Percentiles rank a stretch among this genome's conserved stretches.
phyloP scores from a whole-genome alignment of 805 yeast species.

The Cyberlindnera xylosilytica region DNA sequence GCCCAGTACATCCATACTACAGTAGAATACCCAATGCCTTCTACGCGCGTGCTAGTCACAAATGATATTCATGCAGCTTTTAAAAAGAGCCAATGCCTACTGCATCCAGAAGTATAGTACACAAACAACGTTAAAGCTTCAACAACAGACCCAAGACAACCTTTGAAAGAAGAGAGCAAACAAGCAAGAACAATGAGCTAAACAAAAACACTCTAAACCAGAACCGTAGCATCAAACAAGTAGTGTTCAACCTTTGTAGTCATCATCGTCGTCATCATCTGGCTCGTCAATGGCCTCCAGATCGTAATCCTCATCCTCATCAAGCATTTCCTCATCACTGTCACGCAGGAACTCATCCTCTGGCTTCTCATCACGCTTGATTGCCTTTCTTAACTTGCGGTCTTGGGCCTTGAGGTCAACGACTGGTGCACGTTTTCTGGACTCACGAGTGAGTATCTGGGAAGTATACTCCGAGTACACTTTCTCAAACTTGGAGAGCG shows the following conservation, averaged over 20 bases:
- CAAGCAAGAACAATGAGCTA: too few species aligned
- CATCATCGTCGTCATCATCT: slow-evolving; percentile 20
- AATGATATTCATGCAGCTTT: too few species aligned
- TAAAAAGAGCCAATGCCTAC: too few species aligned
- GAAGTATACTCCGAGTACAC: slow-evolving; percentile 15
- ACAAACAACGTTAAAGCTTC: too few species aligned
- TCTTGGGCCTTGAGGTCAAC: slow-evolving; percentile 19
- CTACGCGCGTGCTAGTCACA: too few species aligned
- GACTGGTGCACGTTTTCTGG: slow-evolving; percentile 20
- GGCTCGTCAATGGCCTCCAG: slow-evolving; percentile 7
- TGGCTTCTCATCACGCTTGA: slow-evolving; percentile 11
- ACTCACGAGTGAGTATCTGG: slow-evolving; percentile 13
- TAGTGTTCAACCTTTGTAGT: slow-evolving; percentile 9
- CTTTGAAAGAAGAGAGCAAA: too few species aligned
- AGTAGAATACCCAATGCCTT: too few species aligned
- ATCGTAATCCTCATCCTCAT: slow-evolving; percentile 8
- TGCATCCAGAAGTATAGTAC: too few species aligned
- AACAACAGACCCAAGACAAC: too few species aligned
- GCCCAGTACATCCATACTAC: too few species aligned
- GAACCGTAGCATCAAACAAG: not conserved
- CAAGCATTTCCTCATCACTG: slow-evolving; percentile 16
- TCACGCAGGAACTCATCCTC: slow-evolving; percentile 17
- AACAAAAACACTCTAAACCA: not conserved
- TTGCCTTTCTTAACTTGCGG: slow-evolving; percentile 12
- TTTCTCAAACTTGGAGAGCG: slow-evolving; percentile 19